Percentiles rank a stretch among this genome's conserved stretches.
phyloP scores from a whole-genome alignment of 1,284 basidiomycete genomes.

The Dichomitus squalens region DNA sequence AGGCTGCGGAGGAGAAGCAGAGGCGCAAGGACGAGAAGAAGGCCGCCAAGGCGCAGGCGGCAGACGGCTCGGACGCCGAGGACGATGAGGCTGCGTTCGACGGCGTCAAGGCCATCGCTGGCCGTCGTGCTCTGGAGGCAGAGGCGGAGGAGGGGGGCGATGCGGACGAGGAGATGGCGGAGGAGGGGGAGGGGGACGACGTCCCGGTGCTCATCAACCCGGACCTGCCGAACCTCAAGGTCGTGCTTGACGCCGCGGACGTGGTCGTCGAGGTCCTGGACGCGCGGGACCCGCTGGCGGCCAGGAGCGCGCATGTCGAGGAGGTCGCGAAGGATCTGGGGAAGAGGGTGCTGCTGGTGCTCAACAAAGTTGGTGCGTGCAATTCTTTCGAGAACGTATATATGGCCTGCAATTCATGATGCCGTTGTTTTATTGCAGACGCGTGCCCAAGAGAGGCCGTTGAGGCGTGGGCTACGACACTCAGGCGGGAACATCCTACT shows the following conservation, averaged over 20 bases:
- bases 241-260: conserved; percentile 84
- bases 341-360: conserved; percentile 66
- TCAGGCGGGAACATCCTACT: conserved; percentile 73
- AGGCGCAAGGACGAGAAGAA: conserved; percentile 64
- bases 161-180: conserved; percentile 29
- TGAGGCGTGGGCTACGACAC: conserved; percentile 71
- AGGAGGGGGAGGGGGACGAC: conserved; percentile 47
- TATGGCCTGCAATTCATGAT: background rate
- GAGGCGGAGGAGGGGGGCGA: conserved; percentile 29
- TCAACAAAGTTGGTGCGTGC: conserved; percentile 88
- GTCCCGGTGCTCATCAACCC: conserved; percentile 67
- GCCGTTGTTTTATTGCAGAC: conserved; percentile 54
- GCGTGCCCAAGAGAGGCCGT: conserved; percentile 84
- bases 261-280: conserved; percentile 86
- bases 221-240: conserved; percentile 65
- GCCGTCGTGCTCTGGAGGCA: conserved; percentile 18
- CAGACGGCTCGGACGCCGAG: conserved; percentile 35
- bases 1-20: conserved; percentile 54
- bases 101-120: conserved; percentile 17
- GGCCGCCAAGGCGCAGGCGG: conserved; percentile 37
- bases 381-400: background rate
- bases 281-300: conserved; percentile 80
- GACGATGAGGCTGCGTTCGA: conserved; percentile 26
- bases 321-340: conserved; percentile 44
- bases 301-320: conserved; percentile 69